Conservation (phyloP, 768 basidiomycete genomes). For the Tephrocybe sp. region DNA sequence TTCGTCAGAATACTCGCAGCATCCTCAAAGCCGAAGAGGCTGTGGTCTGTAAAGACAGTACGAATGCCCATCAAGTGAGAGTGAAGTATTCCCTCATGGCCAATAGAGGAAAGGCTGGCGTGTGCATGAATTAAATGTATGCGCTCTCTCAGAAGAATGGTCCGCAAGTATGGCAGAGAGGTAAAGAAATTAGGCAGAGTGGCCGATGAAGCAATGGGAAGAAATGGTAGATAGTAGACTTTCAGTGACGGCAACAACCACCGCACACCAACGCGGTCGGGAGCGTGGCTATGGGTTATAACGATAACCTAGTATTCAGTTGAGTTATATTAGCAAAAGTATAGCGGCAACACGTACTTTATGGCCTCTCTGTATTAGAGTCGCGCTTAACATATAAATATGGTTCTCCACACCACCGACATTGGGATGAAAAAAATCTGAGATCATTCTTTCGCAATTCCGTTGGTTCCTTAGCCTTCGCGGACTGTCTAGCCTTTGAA, state of each 20-base stretch:
- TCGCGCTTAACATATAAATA: slow-evolving; percentile 89
- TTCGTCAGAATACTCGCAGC: slow-evolving; percentile 97
- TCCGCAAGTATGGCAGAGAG: slow-evolving; percentile 88
- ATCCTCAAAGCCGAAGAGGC: slow-evolving; percentile 94
- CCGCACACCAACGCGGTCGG: slow-evolving; percentile 84
- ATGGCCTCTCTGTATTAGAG: slow-evolving; percentile 81
- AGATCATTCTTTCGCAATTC: slow-evolving; percentile 98
- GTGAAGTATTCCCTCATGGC: slow-evolving; percentile 91
- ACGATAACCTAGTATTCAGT: slow-evolving; percentile 75
- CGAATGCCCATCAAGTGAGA: slow-evolving; percentile 84
- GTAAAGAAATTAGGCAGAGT: slow-evolving; percentile 95
- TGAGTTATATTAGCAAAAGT: not conserved
- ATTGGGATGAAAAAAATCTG: slow-evolving; percentile 94
- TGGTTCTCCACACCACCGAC: slow-evolving; percentile 97
- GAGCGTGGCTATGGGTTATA: slow-evolving; percentile 89
- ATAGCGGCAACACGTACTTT: slow-evolving; percentile 48
- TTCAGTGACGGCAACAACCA: slow-evolving; percentile 88
- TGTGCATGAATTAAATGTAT: slow-evolving; percentile 91
- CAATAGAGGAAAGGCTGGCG: slow-evolving; percentile 86
- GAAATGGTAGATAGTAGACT: slow-evolving; percentile 92
- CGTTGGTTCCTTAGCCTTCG: no score
- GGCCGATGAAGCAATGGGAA: slow-evolving; percentile 86
- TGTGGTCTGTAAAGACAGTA: slow-evolving; percentile 96
- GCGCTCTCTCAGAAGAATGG: slow-evolving; percentile 83
- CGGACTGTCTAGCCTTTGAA: not conserved